These are phyloP conservation scores for Pichia rugopelliculosa DNA, from an alignment of 805 yeast genomes.

Conservation along the genomic window DNA sequence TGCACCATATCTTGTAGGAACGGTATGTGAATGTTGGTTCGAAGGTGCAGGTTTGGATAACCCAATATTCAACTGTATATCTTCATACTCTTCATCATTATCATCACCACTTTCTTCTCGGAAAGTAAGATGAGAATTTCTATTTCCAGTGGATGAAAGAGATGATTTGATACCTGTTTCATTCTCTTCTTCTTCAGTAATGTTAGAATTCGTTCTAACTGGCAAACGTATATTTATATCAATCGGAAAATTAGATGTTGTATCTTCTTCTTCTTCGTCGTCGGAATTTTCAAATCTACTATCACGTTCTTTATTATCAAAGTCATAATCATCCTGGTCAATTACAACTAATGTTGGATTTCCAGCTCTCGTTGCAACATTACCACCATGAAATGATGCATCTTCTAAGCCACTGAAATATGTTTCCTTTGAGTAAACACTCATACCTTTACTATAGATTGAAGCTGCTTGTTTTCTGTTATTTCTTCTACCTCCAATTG, in stretches of 20 bases:
- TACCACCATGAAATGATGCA: constrained; percentile 28
- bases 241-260: constrained; percentile 9
- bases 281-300: not conserved
- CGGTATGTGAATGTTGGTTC: constrained; percentile 2
- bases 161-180: constrained; percentile 6
- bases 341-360: constrained; percentile 22
- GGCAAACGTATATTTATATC: not conserved
- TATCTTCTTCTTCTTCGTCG: not conserved
- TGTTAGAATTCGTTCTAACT: constrained; percentile 14
- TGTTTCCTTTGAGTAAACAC: constrained; percentile 28
- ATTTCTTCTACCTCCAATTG: constrained; percentile 7
- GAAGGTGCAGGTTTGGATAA: not conserved
- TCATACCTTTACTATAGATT: constrained; percentile 18
- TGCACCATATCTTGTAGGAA: constrained; percentile 13
- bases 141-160: not conserved
- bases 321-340: constrained; percentile 23
- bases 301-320: constrained; percentile 13
- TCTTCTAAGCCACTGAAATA: constrained; percentile 28
- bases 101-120: constrained; percentile 1
- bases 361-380: constrained; percentile 24
- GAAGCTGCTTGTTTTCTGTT: constrained; percentile 16
- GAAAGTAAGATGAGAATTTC: not conserved
- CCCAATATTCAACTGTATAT: constrained; percentile 1
- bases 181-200: constrained; percentile 19
- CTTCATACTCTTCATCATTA: not conserved